Evolutionary conservation across 495 filamentous ascomycete species (phyloP).

Genomic region (Xylaria scruposa): DNA sequence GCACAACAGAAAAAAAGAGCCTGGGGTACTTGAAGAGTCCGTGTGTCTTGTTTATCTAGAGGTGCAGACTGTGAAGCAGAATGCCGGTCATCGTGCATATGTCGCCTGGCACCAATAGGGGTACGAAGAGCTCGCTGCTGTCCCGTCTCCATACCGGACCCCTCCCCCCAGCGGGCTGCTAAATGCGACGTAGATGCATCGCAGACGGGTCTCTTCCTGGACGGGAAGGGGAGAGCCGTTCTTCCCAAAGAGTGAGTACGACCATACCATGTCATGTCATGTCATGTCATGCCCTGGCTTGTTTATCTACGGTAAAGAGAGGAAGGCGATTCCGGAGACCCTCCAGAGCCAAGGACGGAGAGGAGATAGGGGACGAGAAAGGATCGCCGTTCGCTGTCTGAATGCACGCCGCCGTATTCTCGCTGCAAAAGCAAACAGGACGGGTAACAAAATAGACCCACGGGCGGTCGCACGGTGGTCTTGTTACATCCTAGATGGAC

Average conservation of each 20-base stretch:
- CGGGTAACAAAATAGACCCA: slow-evolving; percentile 3
- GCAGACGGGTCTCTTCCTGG: slow-evolving; percentile 11
- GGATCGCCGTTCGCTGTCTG: slow-evolving; percentile 3
- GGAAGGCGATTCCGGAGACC: slow-evolving; percentile 8
- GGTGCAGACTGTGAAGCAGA: slow-evolving; percentile 22
- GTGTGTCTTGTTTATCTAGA: slow-evolving; percentile 23
- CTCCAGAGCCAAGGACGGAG: slow-evolving; percentile 5
- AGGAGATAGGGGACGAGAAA: background rate
- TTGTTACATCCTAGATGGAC: slow-evolving; percentile 21
- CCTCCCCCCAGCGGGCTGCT: slow-evolving; percentile 7
- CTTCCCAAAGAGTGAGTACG: slow-evolving; percentile 17
- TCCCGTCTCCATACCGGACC: slow-evolving; percentile 1
- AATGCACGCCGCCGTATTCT: slow-evolving; percentile 3
- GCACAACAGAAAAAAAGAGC: slow-evolving; percentile 16
- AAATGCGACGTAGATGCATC: slow-evolving; percentile 7
- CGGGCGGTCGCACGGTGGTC: slow-evolving; percentile 29
- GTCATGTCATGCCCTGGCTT: slow-evolving; percentile 7
- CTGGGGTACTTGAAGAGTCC: slow-evolving; percentile 8
- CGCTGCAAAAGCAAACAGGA: slow-evolving; percentile 21
- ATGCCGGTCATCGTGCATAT: slow-evolving; percentile 30
- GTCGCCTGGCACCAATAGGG: slow-evolving; percentile 24
- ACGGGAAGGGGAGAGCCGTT: slow-evolving; percentile 18
- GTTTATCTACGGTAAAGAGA: background rate
- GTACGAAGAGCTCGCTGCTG: slow-evolving; percentile 6
- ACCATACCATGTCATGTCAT: background rate